Conservation (phyloP, 2,329 filamentous ascomycete genomes). For the Rugonectria rugulosa region DNA sequence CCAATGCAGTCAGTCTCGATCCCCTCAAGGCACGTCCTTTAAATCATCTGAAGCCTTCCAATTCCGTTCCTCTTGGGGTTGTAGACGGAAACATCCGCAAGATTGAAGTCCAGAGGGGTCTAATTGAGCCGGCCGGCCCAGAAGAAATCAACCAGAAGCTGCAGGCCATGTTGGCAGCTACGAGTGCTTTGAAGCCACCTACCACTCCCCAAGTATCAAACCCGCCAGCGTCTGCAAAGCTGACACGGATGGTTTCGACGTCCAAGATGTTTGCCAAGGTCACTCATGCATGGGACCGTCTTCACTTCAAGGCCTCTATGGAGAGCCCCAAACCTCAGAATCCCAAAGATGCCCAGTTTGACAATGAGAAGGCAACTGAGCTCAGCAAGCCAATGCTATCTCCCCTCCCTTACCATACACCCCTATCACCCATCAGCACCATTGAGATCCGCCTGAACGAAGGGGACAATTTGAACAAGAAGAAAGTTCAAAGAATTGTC, state of each 20-base stretch:
- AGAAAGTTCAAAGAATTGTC: constrained; percentile 45
- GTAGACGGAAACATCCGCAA: constrained; percentile 24
- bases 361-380: neutral
- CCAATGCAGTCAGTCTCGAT: constrained; percentile 22
- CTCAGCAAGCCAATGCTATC: constrained; percentile 14
- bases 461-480: constrained; percentile 43
- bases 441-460: constrained; percentile 46
- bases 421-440: constrained; percentile 38
- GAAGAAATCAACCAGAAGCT: constrained; percentile 46
- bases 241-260: constrained; percentile 40
- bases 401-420: constrained; percentile 12
- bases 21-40: constrained; percentile 33
- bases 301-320: constrained; percentile 39
- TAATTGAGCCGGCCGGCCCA: constrained; percentile 16
- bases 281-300: constrained; percentile 43
- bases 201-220: constrained; percentile 19
- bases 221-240: constrained; percentile 29
- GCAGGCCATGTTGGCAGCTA: constrained; percentile 47
- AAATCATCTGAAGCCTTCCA: constrained; percentile 9
- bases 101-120: neutral
- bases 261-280: constrained; percentile 45
- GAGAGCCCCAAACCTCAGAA: constrained; percentile 25
- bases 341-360: neutral
- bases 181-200: constrained; percentile 45
- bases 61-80: constrained; percentile 18